Evolutionary conservation across 805 yeast species (phyloP).

Genomic region (Kurtzmaniella fragi): DNA sequence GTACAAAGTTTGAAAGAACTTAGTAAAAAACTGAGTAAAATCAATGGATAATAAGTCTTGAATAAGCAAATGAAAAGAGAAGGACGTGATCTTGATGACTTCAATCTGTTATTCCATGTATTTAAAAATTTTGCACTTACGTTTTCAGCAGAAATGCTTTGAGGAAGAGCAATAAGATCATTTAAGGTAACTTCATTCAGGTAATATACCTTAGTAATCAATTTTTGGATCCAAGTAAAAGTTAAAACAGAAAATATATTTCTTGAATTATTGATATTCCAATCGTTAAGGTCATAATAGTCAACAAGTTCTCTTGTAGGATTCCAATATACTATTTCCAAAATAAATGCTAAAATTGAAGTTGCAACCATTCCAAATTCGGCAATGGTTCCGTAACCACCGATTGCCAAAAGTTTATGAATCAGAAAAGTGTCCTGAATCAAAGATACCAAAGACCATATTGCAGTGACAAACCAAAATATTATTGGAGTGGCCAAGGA

Average conservation of each 20-base stretch:
- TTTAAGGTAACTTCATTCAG: too few species aligned
- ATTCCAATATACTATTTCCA: constrained; percentile 15
- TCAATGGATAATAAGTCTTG: too few species aligned
- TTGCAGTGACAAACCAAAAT: constrained; percentile 15
- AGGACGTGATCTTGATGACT: too few species aligned
- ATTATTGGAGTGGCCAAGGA: constrained; percentile 18
- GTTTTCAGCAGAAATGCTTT: too few species aligned
- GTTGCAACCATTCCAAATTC: constrained; percentile 6
- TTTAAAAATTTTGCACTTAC: too few species aligned
- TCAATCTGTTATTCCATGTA: too few species aligned
- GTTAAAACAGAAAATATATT: constrained; percentile 18
- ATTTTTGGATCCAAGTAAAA: constrained; percentile 24
- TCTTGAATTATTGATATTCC: constrained; percentile 17
- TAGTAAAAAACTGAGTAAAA: too few species aligned
- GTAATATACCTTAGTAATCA: too few species aligned
- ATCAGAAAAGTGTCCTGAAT: constrained; percentile 17
- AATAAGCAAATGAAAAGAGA: too few species aligned
- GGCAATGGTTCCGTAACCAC: neutral
- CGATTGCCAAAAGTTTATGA: constrained; percentile 10
- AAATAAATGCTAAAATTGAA: constrained; percentile 7
- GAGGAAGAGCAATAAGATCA: too few species aligned
- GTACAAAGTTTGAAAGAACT: too few species aligned
- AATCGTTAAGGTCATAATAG: constrained; percentile 19
- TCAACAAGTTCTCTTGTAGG: constrained; percentile 17
- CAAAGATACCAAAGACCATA: constrained; percentile 8